phyloP scores from a whole-genome alignment of 176 grass and related monocot genomes.

The Phyllostachys edulis region DNA sequence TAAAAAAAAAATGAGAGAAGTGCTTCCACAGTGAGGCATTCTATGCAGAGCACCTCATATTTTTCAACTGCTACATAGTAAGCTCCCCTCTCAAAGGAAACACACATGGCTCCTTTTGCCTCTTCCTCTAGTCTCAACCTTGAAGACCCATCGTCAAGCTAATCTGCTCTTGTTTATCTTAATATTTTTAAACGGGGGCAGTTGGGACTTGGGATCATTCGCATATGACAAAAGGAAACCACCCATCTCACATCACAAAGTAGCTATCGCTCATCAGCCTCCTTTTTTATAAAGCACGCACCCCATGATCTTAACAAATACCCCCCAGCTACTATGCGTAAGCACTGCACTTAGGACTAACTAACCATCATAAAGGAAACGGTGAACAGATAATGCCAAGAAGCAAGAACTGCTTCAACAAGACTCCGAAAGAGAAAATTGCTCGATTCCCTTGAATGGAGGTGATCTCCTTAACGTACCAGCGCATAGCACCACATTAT shows the following conservation, averaged over 20 bases:
- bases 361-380: conserved; percentile 15
- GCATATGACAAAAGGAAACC: conserved; percentile 43
- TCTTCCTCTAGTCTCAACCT: conserved; percentile 33
- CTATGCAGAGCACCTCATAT: conserved; percentile 27
- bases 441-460: conserved; percentile 23
- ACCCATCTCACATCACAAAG: conserved; percentile 15
- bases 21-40: conserved; percentile 28
- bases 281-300: conserved; percentile 23
- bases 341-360: conserved; percentile 11
- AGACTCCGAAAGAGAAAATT: background rate
- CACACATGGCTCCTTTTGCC: conserved; percentile 35
- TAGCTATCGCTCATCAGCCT: conserved; percentile 18
- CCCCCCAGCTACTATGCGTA: background rate
- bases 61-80: conserved; percentile 19
- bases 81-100: conserved; percentile 25
- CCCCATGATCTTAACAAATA: conserved; percentile 4
- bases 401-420: conserved; percentile 1
- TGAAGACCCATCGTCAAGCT: conserved; percentile 21
- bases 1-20: conserved; percentile 1
- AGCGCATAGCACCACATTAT: conserved; percentile 15
- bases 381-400: background rate
- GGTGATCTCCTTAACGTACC: background rate
- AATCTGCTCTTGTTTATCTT: conserved; percentile 2
- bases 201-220: conserved; percentile 33
- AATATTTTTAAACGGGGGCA: conserved; percentile 20